Base-by-base conservation (phyloP, 495 filamentous ascomycete species). In the Neurospora sp. region DNA sequence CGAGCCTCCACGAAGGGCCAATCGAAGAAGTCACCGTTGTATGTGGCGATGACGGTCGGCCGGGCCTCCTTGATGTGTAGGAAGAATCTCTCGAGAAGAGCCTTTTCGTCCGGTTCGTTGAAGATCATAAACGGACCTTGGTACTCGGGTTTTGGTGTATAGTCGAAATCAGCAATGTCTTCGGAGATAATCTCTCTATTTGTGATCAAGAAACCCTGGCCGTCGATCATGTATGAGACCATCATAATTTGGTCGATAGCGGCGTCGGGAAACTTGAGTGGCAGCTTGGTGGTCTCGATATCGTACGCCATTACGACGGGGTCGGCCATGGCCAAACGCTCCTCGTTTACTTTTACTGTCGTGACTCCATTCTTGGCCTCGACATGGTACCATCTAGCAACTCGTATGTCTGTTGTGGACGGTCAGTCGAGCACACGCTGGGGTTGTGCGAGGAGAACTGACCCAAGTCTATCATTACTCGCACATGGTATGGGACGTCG, bases 21-120 rank as follows among this genome's bases (percentile, higher is more conserved):
- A 89, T 99, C 96, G 89, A 99, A 99, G 77, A 98, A 99, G 86
- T 99, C 96, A 81, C 96, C 96, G 91, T 99, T 99, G 86, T 99
- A 99, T 5, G 96, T 98, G 18, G 94, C 96, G 78, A 99, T 98
- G 18, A 99, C 94, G 0, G 94, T 98, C 2, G 96, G 96, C 71
- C 92, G 90, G 4, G 94, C 93, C 79, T 96, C 93, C 79, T 98
- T 98, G 79, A 99, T 92, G 77, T 97, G 94, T 20, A 93, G 86
- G 76, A 98, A 98, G 81, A 99, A 99, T 39, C 96, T 88, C 75
- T 98, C 94, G 18, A 99, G 81, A 1, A 97, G 81, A 0, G 83
- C 89, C 78, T 94, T 94, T 81, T 99, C 96, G 79, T 98, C 91
- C 4, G 95, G 93, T 78, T 99, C 96, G 78, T 99, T 99, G 86